A percentile compares a stretch with the other conserved stretches of the same genome.
These are phyloP conservation scores for Oldenlandia corymbosa DNA, from an alignment of 257 asterid genomes.

Conservation along the genomic window DNA sequence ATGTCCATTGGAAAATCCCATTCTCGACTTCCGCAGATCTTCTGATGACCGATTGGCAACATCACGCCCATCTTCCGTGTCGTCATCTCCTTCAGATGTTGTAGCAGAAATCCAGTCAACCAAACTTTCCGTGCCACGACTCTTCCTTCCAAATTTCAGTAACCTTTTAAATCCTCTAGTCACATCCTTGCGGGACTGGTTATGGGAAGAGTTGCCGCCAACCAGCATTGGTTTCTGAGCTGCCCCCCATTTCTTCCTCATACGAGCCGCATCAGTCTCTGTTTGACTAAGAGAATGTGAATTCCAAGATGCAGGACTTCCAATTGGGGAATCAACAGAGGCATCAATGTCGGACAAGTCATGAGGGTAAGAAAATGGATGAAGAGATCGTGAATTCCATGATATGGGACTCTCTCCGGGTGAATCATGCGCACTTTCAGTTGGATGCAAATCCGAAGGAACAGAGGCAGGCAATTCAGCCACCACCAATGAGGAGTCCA, in stretches of 20 bases:
- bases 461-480: constrained; percentile 43
- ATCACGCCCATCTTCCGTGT: constrained; percentile 83
- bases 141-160: constrained; percentile 71
- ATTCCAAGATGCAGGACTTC: constrained; percentile 79
- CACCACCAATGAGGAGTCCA: constrained; percentile 47
- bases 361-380: constrained; percentile 59
- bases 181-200: constrained; percentile 63
- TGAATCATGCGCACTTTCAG: constrained; percentile 54
- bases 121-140: constrained; percentile 49
- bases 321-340: constrained; percentile 64
- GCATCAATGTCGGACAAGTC: constrained; percentile 76
- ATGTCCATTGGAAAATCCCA: constrained; percentile 69
- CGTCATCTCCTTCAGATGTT: constrained; percentile 96
- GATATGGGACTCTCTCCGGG: constrained; percentile 50
- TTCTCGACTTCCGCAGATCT: constrained; percentile 79
- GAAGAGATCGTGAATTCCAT: constrained; percentile 49
- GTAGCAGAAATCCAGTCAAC: constrained; percentile 95
- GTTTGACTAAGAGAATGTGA: constrained; percentile 53
- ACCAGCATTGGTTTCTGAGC: constrained; percentile 56
- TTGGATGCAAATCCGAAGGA: constrained; percentile 29
- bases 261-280: constrained; percentile 58
- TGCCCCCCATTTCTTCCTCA: constrained; percentile 85
- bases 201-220: constrained; percentile 44
- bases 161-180: constrained; percentile 75
- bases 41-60: constrained; percentile 63